Evolutionary conservation across 257 asterid genomes (phyloP), one percentile per base, ranked within the genome.

Genomic region (Cordia subcordata): DNA sequence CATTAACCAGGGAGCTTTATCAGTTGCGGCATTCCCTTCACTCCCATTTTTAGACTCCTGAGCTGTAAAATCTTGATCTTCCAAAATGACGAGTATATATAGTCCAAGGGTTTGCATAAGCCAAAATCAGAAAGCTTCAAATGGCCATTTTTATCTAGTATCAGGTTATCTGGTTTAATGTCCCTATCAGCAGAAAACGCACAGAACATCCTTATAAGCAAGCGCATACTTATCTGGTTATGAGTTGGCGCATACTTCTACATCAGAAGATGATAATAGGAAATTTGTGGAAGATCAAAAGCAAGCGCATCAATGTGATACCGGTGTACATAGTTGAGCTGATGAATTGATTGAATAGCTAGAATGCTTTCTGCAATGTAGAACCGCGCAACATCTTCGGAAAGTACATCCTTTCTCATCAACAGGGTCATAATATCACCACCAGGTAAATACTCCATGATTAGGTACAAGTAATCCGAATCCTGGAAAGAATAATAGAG

Each of bases 381-480:
- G 85, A 92, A 92, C 49, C 88, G 88, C 4, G 98, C 94, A 35
- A 92, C 87, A 50, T 84, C 96, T 76, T 88, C 94, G 0, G 96
- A 82, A 53, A 92, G 95, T 58, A 70, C 51, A 77, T 88, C 98
- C 67, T 85, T 94, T 69, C 98, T 79, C 98, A 92, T 92, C 65
- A 92, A 49, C 68, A 92, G 77, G 53, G 98, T 92, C 98, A 92
- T 92, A 70, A 92, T 88, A 65, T 92, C 98, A 32, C 98, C 98
- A 27, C 98, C 98, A 37, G 96, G 98, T 71, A 92, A 78, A 73
- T 92, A 92, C 77, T 91, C 96, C 98, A 91, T 91, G 66, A 91
- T 91, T 66, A 91, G 91, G 78, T 91, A 91, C 63, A 91, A 75
- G 67, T 68, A 88, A 46, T 88, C 95, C 1, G 96, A 81, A 78